These are phyloP conservation scores for Metarhizium rileyi DNA, from an alignment of 2,329 filamentous ascomycete genomes.

Conservation along the genomic window DNA sequence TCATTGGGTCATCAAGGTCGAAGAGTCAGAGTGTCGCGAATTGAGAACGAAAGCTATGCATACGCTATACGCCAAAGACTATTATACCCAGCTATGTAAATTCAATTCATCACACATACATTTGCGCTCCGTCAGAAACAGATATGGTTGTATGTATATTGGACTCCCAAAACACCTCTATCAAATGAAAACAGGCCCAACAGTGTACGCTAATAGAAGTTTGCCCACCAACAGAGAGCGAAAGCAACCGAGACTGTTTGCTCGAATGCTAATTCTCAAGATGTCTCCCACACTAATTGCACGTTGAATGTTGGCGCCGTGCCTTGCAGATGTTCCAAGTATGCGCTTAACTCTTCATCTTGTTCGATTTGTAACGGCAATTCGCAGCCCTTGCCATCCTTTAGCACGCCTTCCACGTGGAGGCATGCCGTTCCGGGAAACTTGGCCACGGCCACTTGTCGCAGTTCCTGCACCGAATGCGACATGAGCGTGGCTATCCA, in stretches of 20 bases:
- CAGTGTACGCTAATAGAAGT: background rate
- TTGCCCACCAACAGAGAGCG: background rate
- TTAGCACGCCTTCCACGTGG: conserved; percentile 57
- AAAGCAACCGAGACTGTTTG: background rate
- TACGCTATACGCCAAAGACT: background rate
- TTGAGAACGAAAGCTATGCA: background rate
- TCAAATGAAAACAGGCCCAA: background rate
- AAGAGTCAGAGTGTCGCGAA: background rate
- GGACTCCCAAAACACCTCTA: background rate
- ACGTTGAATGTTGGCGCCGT: conserved; percentile 34
- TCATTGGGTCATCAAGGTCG: background rate
- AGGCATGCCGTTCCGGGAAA: conserved; percentile 49
- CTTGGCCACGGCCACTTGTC: conserved; percentile 49
- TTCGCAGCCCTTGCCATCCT: conserved; percentile 49
- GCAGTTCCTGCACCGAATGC: conserved; percentile 51
- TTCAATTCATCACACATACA: background rate
- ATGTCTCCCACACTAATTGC: conserved; percentile 25
- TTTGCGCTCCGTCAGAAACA: background rate
- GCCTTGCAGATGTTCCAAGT: conserved; percentile 53
- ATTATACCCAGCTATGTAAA: background rate
- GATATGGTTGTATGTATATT: background rate
- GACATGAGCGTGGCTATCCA: conserved; percentile 58
- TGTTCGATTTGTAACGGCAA: conserved; percentile 55
- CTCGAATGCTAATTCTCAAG: conserved; percentile 4
- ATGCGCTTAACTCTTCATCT: conserved; percentile 63